Evolutionary conservation across 108 stramenopile genomes (phyloP), one percentile per base, ranked within the genome.

Genomic region (Discostella pseudostelligera): DNA sequence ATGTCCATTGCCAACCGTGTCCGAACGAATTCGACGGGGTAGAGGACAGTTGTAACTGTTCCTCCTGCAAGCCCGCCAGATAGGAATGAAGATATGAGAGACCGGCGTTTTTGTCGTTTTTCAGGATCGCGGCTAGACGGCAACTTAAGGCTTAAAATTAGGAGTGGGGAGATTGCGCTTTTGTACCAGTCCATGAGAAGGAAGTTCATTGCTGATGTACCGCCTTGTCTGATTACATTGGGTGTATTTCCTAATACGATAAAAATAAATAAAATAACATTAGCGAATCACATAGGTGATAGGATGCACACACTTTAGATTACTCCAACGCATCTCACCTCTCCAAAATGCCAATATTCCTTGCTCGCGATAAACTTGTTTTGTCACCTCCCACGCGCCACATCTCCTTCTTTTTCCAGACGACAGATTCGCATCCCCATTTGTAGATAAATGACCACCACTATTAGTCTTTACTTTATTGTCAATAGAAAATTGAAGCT

Each of bases 1-100:
- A 93, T 76, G 79, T 99, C 99, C 76, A 97, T 81, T 37, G 99
- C 99, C 24, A 99, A 81, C 61, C 97, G 83, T 43, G 99, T 99
- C 46, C 97, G 88, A 56, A 94, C 70, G 69, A 92, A 98, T 70
- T 97, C 99, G 29, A 97, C 67, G 7, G 99, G 99, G 83, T 99
- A 99, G 44, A 99, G 84, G 39, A 97, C 67, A 24, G 95, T 95
- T 14, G 97, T 95, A 0, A 95, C 83, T 17, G 90, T 96, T 0
- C 90, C 97, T 45, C 99, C 97, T 13, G 99, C 97, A 45, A 97
- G 70, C 14, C 97, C 99, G 22, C 99, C 99, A 40, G 94, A 87
- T 21, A 97, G 65, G 83, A 98, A 89, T 29, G 74, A 75, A 37
- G 82, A 75, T 39, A 76, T 54, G 44, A 84, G 39, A 49, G 76